Evolutionary conservation across 768 basidiomycete genomes (phyloP).

Genomic region (Auricularia cornea): DNA sequence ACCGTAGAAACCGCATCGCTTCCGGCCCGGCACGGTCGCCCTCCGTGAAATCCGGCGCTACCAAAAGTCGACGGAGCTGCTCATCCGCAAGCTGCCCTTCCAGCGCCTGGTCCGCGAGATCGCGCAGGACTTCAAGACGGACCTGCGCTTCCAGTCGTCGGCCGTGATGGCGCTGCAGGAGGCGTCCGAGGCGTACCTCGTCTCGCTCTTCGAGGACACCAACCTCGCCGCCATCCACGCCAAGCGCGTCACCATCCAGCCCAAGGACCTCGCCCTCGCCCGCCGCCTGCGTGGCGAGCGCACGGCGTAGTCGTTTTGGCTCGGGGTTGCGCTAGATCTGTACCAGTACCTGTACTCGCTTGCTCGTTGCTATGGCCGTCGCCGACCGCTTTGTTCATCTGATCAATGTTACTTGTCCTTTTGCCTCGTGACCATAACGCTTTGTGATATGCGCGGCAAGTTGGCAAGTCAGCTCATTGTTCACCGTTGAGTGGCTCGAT

Average conservation of each 20-base stretch:
- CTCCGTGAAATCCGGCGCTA: constrained; percentile 98
- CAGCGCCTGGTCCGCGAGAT: constrained; percentile 96
- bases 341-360: background rate
- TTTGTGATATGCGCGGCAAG: no score
- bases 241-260: constrained; percentile 68
- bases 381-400: no score
- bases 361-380: no score
- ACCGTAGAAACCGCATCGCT: constrained; percentile 89
- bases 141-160: constrained; percentile 92
- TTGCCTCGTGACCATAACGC: no score
- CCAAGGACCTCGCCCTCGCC: constrained; percentile 83
- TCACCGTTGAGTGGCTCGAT: no score
- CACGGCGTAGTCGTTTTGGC: background rate
- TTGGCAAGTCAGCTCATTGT: no score
- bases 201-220: constrained; percentile 81
- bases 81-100: constrained; percentile 99
- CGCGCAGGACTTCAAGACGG: constrained; percentile 96
- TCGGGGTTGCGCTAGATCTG: background rate
- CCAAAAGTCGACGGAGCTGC: constrained; percentile 97
- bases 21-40: constrained; percentile 96
- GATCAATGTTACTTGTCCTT: no score
- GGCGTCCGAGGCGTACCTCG: constrained; percentile 84
- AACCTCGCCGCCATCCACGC: constrained; percentile 90
- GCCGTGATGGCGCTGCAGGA: constrained; percentile 92
- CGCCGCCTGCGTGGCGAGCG: constrained; percentile 82